phyloP scores from a whole-genome alignment of 2,329 filamentous ascomycete genomes.

The Rhinocladiella similis region DNA sequence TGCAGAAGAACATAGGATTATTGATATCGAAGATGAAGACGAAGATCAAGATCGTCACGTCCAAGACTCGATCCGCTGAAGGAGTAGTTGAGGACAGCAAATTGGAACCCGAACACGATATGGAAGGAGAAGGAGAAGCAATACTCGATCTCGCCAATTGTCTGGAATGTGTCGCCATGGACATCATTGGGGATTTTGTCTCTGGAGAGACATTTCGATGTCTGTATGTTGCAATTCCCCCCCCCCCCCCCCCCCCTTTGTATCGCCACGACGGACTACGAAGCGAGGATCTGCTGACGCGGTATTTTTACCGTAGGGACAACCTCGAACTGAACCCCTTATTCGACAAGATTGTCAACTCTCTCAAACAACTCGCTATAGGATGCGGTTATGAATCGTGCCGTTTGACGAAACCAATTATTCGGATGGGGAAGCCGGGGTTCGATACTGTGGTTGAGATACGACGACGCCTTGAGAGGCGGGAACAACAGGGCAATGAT shows the following conservation, averaged over 20 bases:
- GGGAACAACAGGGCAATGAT: no score
- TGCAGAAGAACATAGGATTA: neutral
- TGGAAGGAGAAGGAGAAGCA: conserved; percentile 3
- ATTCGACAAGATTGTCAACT: conserved; percentile 24
- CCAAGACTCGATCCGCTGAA: no score
- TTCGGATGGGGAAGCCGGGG: conserved; percentile 21
- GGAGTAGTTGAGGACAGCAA: no score
- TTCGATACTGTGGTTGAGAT: conserved; percentile 2
- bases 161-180: conserved; percentile 33
- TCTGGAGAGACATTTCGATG: conserved; percentile 36
- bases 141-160: conserved; percentile 25
- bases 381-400: conserved; percentile 9
- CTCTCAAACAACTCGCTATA: conserved; percentile 1
- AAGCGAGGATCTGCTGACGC: no score
- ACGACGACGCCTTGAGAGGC: no score
- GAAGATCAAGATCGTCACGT: no score
- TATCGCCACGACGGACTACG: no score
- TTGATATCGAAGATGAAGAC: no score
- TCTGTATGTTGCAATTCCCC: conserved; percentile 37
- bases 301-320: neutral
- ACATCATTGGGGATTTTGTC: conserved; percentile 35
- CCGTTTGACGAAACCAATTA: conserved; percentile 8
- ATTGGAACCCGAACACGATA: no score
- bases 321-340: conserved; percentile 20
- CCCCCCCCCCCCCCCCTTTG: no score